Conservation (phyloP, 2,329 filamentous ascomycete species). For the Exophiala oligosperma region DNA sequence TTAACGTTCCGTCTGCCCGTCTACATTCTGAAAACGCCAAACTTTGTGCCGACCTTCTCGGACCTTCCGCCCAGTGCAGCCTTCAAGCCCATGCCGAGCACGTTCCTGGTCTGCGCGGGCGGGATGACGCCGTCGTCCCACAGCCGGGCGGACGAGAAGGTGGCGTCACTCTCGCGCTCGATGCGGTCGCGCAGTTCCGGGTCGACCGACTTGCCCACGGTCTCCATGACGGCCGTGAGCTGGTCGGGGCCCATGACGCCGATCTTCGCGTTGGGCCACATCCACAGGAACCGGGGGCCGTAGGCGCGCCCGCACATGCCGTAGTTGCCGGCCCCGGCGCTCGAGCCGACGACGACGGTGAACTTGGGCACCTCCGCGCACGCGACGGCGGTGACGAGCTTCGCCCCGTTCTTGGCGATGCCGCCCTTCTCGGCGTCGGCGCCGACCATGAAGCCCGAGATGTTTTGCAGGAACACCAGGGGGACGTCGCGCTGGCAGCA, state of each 20-base stretch:
- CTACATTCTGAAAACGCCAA: constrained; percentile 83
- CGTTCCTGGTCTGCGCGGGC: constrained; percentile 71
- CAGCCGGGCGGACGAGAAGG: constrained; percentile 81
- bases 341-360: constrained; percentile 91
- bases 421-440: constrained; percentile 87
- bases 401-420: constrained; percentile 96
- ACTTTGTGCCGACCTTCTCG: constrained; percentile 61
- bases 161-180: constrained; percentile 83
- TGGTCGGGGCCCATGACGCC: constrained; percentile 97
- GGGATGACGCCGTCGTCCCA: constrained; percentile 89
- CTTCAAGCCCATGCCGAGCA: constrained; percentile 70
- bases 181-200: constrained; percentile 80
- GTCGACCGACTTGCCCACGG: constrained; percentile 81
- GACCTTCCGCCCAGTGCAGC: constrained; percentile 70
- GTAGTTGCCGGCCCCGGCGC: constrained; percentile 94
- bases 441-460: constrained; percentile 97
- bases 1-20: background rate
- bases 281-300: constrained; percentile 86
- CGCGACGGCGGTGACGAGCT: constrained; percentile 91
- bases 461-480: constrained; percentile 92
- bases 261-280: constrained; percentile 96
- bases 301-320: constrained; percentile 97
- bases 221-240: constrained; percentile 88
- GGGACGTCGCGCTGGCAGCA: constrained; percentile 88
- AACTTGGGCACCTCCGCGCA: constrained; percentile 96